Conservation (phyloP, 139 green algal genomes). For the Ostreobium quekettii region DNA sequence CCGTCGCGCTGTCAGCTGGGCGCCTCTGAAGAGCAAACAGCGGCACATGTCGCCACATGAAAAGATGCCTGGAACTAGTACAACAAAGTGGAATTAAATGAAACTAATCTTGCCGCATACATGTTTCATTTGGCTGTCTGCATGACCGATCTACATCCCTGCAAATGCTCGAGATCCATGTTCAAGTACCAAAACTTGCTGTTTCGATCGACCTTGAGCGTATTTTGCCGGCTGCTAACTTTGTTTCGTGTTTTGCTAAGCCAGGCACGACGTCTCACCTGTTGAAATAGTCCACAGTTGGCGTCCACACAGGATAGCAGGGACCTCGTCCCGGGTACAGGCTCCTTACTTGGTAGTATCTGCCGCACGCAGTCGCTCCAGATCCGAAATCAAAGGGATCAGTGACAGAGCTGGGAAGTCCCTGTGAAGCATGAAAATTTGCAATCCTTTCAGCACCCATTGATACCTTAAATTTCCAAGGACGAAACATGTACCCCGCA, state of each 20-base stretch:
- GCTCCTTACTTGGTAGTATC: conserved; percentile 42
- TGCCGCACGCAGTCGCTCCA: conserved; percentile 19
- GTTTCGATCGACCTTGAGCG: background rate
- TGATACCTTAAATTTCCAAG: background rate
- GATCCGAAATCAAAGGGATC: background rate
- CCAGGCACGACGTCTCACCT: conserved; percentile 25
- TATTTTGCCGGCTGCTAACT: background rate
- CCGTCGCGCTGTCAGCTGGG: background rate
- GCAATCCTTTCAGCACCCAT: background rate
- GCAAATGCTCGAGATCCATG: background rate
- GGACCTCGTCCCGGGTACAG: conserved; percentile 53
- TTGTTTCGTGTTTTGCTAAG: background rate
- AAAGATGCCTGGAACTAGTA: no score
- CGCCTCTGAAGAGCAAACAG: background rate
- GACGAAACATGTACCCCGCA: no score
- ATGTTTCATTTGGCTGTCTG: background rate
- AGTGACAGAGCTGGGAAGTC: background rate
- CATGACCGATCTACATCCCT: background rate
- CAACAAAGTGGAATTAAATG: no score
- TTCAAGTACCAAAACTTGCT: background rate
- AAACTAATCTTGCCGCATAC: no score
- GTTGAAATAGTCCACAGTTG: conserved; percentile 47
- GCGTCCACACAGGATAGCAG: conserved; percentile 54
- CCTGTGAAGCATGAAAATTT: no score
- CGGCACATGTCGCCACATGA: no score